Base-by-base conservation (phyloP, 345 rosid species). In the Lenwebbia sp. region DNA sequence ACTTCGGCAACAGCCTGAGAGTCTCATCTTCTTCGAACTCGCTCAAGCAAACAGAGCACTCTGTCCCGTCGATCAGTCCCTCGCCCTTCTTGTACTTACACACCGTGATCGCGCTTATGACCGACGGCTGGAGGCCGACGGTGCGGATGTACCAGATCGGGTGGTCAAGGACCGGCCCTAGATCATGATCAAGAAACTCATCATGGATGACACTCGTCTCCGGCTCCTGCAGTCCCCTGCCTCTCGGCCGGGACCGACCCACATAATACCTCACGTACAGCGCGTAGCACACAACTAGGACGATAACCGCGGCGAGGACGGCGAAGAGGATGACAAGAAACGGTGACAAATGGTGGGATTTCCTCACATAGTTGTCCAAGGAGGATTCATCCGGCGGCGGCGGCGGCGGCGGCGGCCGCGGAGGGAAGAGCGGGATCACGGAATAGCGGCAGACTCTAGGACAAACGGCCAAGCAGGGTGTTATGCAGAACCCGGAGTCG, bases 71-170 rank as follows among this genome's bases (percentile, higher is more conserved):
- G 58, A 94, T 91, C 50, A 90, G 78, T 54, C 94, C 93, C 30
- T 92, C 94, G 2, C 84, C 90, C 30, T 76, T 91, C 74, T 89
- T 90, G 83, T 91, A 95, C 88, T 91, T 90, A 26, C 84, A 92
- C 10, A 91, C 91, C 47, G 94, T 44, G 86, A 95, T 95, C n/a
- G 94, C 86, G 40, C 88, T 86, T 57, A 95, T 94, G 83, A 92
- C 89, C 23, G 93, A 84, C 37, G 91, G 93, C 41, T 88, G 92
- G 81, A 95, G 82, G 0, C 98, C 98, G 4, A 93, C 85, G 21
- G 98, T 95, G 87, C 90, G 86, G 85, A 95, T 95, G 89, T 93
- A 90, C 98, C 98, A 95, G 54, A 95, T 56, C 22, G 89, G 98
- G 83, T 95, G 98, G 54, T 95, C 95, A 1, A 95, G 75, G 0